Evolutionary conservation across 306 rosid genomes (phyloP).

Genomic region (Prunus davidiana): DNA sequence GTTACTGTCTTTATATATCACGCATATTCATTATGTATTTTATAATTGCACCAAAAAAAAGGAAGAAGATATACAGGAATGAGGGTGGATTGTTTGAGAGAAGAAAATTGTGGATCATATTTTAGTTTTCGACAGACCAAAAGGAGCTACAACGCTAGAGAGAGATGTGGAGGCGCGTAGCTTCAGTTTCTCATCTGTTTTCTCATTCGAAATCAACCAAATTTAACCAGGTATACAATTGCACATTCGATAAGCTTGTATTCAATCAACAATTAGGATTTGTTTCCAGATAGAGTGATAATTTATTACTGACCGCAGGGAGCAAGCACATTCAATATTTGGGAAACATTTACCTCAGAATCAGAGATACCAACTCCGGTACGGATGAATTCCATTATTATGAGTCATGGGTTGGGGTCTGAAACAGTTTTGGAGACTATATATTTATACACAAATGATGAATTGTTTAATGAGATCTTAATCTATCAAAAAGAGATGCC

Average conservation of each 20-base stretch:
- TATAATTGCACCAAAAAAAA: too few species aligned
- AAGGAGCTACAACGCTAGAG: neutral
- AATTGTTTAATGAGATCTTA: constrained; percentile 13
- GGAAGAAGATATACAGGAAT: too few species aligned
- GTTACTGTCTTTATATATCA: too few species aligned
- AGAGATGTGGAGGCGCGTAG: constrained; percentile 58
- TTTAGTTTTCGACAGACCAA: neutral
- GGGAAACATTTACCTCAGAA: constrained; percentile 34
- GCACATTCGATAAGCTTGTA: neutral
- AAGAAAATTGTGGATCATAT: too few species aligned
- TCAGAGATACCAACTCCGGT: constrained; percentile 40
- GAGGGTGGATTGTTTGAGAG: too few species aligned
- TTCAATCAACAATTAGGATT: neutral
- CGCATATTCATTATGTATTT: too few species aligned
- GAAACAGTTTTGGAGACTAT: neutral
- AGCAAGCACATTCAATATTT: constrained; percentile 23
- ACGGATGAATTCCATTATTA: neutral
- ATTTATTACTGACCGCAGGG: constrained; percentile 34
- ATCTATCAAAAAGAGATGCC: neutral
- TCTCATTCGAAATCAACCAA: constrained; percentile 34
- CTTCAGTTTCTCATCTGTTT: constrained; percentile 32
- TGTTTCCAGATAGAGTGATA: neutral
- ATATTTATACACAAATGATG: neutral
- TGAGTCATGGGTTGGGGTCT: neutral
- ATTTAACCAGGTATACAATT: constrained; percentile 27